Percentiles rank a stretch among this genome's conserved stretches.
phyloP scores from a whole-genome alignment of 805 yeast species.

The Starmera dryadoides region DNA sequence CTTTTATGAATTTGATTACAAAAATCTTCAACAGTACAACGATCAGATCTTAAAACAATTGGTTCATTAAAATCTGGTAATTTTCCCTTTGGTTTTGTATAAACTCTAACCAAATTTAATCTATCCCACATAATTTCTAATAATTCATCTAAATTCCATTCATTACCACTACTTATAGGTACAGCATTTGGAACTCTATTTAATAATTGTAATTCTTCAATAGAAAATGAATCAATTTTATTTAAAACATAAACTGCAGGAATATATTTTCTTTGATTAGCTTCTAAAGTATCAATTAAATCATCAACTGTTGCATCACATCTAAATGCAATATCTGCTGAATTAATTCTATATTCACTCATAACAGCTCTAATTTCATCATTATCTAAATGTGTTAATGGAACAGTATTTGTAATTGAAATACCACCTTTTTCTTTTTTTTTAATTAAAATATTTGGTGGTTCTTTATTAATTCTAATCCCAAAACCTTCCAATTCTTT shows the following conservation, averaged over 20 bases:
- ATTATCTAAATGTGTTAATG: slow-evolving; percentile 81
- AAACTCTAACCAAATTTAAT: slow-evolving; percentile 85
- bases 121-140: slow-evolving; percentile 94
- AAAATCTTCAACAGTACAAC: slow-evolving; percentile 87
- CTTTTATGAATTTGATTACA: slow-evolving; percentile 96
- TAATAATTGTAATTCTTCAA: slow-evolving; percentile 85
- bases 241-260: slow-evolving; percentile 94
- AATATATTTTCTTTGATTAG: slow-evolving; percentile 82
- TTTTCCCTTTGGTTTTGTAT: slow-evolving; percentile 94
- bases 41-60: slow-evolving; percentile 77
- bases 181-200: slow-evolving; percentile 95
- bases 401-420: slow-evolving; percentile 88
- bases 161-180: slow-evolving; percentile 91
- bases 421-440: slow-evolving; percentile 96
- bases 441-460: slow-evolving; percentile 87
- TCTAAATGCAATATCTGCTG: slow-evolving; percentile 93
- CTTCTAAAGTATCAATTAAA: slow-evolving; percentile 88
- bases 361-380: slow-evolving; percentile 95
- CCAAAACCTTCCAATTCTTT: slow-evolving; percentile 97
- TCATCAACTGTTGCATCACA: slow-evolving; percentile 98
- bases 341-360: slow-evolving; percentile 89
- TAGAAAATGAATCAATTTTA: slow-evolving; percentile 91
- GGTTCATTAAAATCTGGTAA: slow-evolving; percentile 95
- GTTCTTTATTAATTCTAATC: slow-evolving; percentile 81
- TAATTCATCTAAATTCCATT: slow-evolving; percentile 95